A percentile compares a stretch with the other conserved stretches of the same genome.
Evolutionary conservation across 2,329 filamentous ascomycete species (phyloP).

Genomic region (Epichloe uncinata): DNA sequence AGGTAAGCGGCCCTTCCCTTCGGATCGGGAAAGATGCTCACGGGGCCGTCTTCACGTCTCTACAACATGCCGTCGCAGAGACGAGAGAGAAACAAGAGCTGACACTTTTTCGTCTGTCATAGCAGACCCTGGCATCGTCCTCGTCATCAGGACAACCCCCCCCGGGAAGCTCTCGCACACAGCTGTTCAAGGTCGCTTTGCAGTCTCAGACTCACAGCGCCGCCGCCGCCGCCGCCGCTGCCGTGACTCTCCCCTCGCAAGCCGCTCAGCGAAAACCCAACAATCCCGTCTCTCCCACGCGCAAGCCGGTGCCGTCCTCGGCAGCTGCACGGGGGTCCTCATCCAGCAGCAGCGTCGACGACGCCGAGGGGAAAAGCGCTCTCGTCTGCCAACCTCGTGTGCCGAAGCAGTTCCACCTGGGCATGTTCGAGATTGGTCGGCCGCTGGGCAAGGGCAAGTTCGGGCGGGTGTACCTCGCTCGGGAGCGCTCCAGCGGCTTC

Average conservation of each 20-base stretch:
- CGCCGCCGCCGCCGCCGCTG: constrained; percentile 45
- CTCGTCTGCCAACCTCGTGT: constrained; percentile 2
- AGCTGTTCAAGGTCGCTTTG: constrained; percentile 74
- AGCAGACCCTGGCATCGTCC: constrained; percentile 16
- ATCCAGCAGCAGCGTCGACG: constrained; percentile 35
- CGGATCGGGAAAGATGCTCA: background rate
- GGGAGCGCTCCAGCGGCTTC: constrained; percentile 52
- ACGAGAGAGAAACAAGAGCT: background rate
- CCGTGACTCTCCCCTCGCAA: constrained; percentile 56
- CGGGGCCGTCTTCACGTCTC: background rate
- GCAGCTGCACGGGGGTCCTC: too few species aligned
- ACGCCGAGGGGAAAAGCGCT: constrained; percentile 18
- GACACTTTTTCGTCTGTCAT: background rate
- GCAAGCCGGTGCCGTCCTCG: constrained; percentile 39
- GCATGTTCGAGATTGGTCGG: constrained; percentile 66
- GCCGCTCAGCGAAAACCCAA: constrained; percentile 40
- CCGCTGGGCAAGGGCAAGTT: constrained; percentile 63
- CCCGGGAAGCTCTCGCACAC: constrained; percentile 52
- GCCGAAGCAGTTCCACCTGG: constrained; percentile 15
- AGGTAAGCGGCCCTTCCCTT: constrained; percentile 40
- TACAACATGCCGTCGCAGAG: background rate
- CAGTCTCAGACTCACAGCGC: constrained; percentile 65
- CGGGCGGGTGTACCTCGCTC: constrained; percentile 58
- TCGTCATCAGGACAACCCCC: constrained; percentile 25
- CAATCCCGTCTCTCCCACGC: constrained; percentile 34